Evolutionary conservation across 257 asterid genomes (phyloP), one percentile per base, ranked within the genome.

Genomic region (Solanum corneliomulleri): DNA sequence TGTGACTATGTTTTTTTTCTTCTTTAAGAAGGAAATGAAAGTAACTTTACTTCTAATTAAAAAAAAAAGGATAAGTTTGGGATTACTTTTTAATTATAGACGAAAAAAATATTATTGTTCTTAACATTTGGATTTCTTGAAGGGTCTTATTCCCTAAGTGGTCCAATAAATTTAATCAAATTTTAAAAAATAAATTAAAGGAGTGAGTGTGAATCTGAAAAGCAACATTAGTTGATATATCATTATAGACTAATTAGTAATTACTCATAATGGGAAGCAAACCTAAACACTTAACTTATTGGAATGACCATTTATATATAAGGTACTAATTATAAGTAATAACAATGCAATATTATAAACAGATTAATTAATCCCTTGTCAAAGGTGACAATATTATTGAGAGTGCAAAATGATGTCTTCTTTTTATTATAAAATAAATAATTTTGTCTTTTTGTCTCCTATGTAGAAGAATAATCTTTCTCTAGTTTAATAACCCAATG

Each of bases 351-450:
- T 72, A 33, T 39, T 72, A 33, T 39, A 25, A 42, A 44, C 49
- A 44, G 12, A 74, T 14, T 12, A 64, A 84, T 60, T 20, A 81
- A 82, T 87, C 16, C 75, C 9, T 80, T 47, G 42, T 80, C 44
- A 6, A 18, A 29, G 85, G 29, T 47, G 85, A 80, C 81, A 72
- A 71, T 71, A 71, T 69, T 25, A 42, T 45, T 78, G 49, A 58
- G 49, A 87, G 83, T 82, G 87, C 89, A 75, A 86, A 66, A 70
- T 85, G 83, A 84, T 81, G 87, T 29, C 81, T 52, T 81, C 45
- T 49, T 88, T 72, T 62, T 52, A 35, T 44, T 84, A 31, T 44
- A 62, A 25, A 45, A 56, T 39, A 25, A 80, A 37, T 87, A 13
- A 9, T 49, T 75, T 25, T 56, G 49, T 76, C 85, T 75, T 16